These are phyloP conservation scores for Carpinus viminea DNA, from an alignment of 306 rosid genomes.

Conservation along the genomic window DNA sequence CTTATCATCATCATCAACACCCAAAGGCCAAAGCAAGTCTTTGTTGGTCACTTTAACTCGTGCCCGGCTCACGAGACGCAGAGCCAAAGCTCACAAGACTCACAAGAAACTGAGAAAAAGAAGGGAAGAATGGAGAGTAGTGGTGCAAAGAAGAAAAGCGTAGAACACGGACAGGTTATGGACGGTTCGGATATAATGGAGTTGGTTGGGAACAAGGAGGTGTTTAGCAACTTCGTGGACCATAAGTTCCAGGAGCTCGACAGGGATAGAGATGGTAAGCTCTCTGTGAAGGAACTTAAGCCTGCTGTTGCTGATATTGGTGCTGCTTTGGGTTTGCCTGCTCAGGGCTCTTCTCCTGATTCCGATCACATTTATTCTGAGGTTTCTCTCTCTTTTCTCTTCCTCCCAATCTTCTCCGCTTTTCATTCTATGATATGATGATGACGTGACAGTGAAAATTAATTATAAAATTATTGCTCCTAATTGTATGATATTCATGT, in stretches of 20 bases:
- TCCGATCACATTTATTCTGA: slow-evolving; percentile 83
- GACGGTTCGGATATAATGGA: slow-evolving; percentile 95
- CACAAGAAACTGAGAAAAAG: slow-evolving; percentile 32
- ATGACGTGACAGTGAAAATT: too few relatives aligned
- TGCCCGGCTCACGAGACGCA: slow-evolving; percentile 55
- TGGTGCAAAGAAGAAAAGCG: slow-evolving; percentile 27
- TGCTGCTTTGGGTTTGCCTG: slow-evolving; percentile 92
- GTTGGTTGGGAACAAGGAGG: slow-evolving; percentile 83
- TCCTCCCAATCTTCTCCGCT: background rate
- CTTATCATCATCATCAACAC: background rate
- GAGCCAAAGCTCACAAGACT: slow-evolving; percentile 44
- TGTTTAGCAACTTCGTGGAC: slow-evolving; percentile 74
- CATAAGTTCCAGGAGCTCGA: slow-evolving; percentile 81
- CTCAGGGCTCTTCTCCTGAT: slow-evolving; percentile 69
- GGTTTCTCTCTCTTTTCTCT: slow-evolving; percentile 37
- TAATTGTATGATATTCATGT: too few relatives aligned
- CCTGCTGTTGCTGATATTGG: slow-evolving; percentile 99
- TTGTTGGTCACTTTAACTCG: slow-evolving; percentile 24
- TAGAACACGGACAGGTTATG: slow-evolving; percentile 57
- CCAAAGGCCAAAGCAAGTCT: background rate
- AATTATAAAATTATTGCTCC: too few relatives aligned
- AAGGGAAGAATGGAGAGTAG: too few relatives aligned
- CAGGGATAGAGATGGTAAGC: slow-evolving; percentile 78
- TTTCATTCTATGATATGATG: too few relatives aligned
- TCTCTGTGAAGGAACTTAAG: slow-evolving; percentile 81